Percentiles rank a stretch among this genome's conserved stretches.
Evolutionary conservation across 306 rosid genomes (phyloP).

Genomic region (Parietaria judaica): DNA sequence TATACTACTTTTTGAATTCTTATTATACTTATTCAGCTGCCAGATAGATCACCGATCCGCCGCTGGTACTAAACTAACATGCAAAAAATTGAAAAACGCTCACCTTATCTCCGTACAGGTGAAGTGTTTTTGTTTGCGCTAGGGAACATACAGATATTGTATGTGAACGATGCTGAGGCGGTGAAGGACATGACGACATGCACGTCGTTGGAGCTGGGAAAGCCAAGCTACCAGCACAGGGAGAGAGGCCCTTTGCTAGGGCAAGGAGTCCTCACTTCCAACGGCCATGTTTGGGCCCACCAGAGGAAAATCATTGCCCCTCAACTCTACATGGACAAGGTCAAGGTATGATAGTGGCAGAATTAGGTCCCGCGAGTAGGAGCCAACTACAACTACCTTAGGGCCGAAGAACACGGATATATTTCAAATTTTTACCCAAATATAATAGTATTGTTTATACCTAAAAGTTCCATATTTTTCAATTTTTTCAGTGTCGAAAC

Average conservation of each 20-base stretch:
- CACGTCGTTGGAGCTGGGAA: conserved; percentile 35
- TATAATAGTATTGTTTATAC: no score
- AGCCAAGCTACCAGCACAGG: conserved; percentile 24
- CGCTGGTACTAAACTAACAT: no score
- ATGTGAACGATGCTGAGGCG: conserved; percentile 18
- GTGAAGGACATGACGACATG: conserved; percentile 25
- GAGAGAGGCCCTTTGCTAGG: conserved; percentile 34
- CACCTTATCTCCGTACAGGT: conserved; percentile 10
- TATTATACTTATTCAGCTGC: no score
- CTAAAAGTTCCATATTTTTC: no score
- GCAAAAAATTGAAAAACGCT: no score
- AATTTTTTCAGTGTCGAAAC: no score
- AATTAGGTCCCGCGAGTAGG: no score
- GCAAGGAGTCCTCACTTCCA: conserved; percentile 29
- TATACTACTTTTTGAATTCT: no score
- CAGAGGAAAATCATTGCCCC: conserved; percentile 40
- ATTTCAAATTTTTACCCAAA: no score
- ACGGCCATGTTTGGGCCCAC: conserved; percentile 26
- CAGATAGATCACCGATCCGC: no score
- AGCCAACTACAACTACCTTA: no score
- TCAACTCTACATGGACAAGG: conserved; percentile 32
- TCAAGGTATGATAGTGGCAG: conserved; percentile 24
- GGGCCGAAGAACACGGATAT: no score
- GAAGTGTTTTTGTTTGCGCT: conserved; percentile 27
- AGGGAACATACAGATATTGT: conserved; percentile 30